Conservation (phyloP, 345 rosid genomes). For the Arabidopsis thaliana region DNA sequence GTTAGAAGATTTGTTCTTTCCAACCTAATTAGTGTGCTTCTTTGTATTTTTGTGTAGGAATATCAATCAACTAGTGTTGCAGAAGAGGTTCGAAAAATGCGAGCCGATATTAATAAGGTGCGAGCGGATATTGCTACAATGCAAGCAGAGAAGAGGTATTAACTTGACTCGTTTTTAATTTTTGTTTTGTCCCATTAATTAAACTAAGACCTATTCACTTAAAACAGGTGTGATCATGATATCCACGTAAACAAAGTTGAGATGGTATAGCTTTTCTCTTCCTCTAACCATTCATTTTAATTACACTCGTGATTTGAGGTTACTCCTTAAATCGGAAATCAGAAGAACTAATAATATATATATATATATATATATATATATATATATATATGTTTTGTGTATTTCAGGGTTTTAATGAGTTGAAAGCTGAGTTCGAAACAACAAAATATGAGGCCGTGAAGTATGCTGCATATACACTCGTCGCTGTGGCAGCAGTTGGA, state of each 20-base stretch:
- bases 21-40: neutral
- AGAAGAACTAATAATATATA: neutral
- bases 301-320: neutral
- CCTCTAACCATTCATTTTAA: neutral
- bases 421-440: neutral
- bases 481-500: neutral
- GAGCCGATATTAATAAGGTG: neutral
- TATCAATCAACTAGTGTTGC: neutral
- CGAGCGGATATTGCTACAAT: neutral
- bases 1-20: neutral
- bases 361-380: too few relatives aligned
- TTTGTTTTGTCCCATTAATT: neutral
- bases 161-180: neutral
- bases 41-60: neutral
- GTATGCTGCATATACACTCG: neutral
- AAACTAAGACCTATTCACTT: neutral
- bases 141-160: neutral
- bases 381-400: neutral
- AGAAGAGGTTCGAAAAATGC: neutral
- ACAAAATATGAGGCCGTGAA: neutral
- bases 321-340: neutral
- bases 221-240: constrained; percentile 1
- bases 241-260: neutral
- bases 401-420: neutral
- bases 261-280: neutral